These are phyloP conservation scores for Chrysosporium queenslandicum DNA, from an alignment of 2,329 filamentous ascomycete species.

Conservation along the genomic window DNA sequence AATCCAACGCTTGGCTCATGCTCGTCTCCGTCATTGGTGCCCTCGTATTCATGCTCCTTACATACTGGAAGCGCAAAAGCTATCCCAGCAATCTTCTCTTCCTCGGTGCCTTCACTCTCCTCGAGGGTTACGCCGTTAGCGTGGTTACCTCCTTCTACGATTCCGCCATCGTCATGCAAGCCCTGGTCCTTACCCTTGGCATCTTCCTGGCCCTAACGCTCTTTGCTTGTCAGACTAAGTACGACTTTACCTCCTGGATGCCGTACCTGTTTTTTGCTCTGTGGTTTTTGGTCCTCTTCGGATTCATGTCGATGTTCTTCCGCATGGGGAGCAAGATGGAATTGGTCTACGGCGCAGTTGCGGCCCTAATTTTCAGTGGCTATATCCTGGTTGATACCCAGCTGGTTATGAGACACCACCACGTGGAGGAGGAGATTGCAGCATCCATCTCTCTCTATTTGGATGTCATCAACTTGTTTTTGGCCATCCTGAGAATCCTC, in stretches of 20 bases:
- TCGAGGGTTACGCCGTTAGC: slow-evolving; percentile 88
- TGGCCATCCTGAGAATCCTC: slow-evolving; percentile 87
- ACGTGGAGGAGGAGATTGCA: slow-evolving; percentile 96
- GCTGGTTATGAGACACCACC: slow-evolving; percentile 87
- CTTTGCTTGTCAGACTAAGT: slow-evolving; percentile 95
- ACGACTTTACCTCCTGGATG: slow-evolving; percentile 96
- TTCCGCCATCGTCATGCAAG: slow-evolving; percentile 73
- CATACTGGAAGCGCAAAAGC: slow-evolving; percentile 91
- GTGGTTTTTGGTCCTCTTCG: slow-evolving; percentile 84
- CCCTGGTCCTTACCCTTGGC: slow-evolving; percentile 68
- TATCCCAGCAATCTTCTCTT: slow-evolving; percentile 94
- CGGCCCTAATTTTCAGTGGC: slow-evolving; percentile 79
- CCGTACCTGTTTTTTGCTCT: slow-evolving; percentile 85
- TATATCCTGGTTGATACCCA: slow-evolving; percentile 97
- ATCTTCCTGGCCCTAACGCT: slow-evolving; percentile 57
- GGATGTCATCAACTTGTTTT: slow-evolving; percentile 93
- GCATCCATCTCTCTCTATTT: slow-evolving; percentile 91
- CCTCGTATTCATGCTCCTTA: slow-evolving; percentile 73
- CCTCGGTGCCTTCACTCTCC: slow-evolving; percentile 75
- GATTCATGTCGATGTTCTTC: slow-evolving; percentile 87
- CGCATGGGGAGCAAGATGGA: slow-evolving; percentile 72
- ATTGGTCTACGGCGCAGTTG: slow-evolving; percentile 69
- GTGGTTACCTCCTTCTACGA: slow-evolving; percentile 90
- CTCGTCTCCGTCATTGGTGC: slow-evolving; percentile 77
- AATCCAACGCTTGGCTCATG: slow-evolving; percentile 71